These are phyloP conservation scores for Immersiporthe knoxdaviesiana DNA, from an alignment of 2,329 filamentous ascomycete genomes.

Conservation along the genomic window DNA sequence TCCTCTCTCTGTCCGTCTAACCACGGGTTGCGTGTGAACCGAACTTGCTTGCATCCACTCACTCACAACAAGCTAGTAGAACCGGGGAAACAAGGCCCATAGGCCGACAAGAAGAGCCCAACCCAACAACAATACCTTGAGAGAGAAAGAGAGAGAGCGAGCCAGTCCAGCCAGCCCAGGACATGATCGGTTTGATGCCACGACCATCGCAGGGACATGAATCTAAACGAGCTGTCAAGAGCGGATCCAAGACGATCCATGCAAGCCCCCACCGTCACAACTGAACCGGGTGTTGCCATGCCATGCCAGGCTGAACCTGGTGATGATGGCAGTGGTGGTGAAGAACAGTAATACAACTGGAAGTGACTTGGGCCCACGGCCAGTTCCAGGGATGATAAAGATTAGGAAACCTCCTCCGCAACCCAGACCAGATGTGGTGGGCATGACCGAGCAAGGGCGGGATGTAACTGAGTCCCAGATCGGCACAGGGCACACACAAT, in stretches of 20 bases:
- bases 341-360: background rate
- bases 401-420: background rate
- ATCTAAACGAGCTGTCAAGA: conserved; percentile 24
- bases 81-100: too few relatives aligned
- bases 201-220: conserved; percentile 6
- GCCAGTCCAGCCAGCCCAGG: too few relatives aligned
- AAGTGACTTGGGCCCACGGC: background rate
- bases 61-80: too few relatives aligned
- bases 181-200: background rate
- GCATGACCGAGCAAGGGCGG: conserved; percentile 1
- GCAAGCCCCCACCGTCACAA: too few relatives aligned
- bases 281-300: background rate
- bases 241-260: conserved; percentile 16
- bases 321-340: background rate
- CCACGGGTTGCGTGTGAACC: background rate
- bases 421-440: background rate
- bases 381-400: background rate
- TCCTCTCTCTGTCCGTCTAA: too few relatives aligned
- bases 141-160: too few relatives aligned
- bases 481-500: background rate
- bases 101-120: too few relatives aligned
- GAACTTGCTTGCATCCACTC: background rate
- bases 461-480: background rate
- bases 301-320: background rate
- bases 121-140: too few relatives aligned